Percentiles rank a stretch among this genome's conserved stretches.
Conservation (phyloP, 176 grass and related monocot species). For the Cocos nucifera region DNA sequence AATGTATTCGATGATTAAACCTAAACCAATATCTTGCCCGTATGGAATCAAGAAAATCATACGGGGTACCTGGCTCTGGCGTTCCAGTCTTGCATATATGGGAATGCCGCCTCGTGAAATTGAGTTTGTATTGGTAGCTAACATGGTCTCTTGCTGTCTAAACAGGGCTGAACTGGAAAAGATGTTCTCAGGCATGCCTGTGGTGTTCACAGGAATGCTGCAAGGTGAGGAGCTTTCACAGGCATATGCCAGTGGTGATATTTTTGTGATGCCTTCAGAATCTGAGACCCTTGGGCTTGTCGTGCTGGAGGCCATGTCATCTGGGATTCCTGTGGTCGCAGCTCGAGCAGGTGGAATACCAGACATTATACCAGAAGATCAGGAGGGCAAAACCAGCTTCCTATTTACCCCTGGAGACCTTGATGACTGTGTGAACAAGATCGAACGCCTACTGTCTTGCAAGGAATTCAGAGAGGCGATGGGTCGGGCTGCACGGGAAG, state of each 20-base stretch:
- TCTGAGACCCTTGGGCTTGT: conserved; percentile 97
- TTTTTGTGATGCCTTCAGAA: conserved; percentile 96
- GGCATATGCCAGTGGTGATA: conserved; percentile 78
- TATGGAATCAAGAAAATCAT: no score
- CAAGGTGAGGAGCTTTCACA: conserved; percentile 82
- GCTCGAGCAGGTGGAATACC: conserved; percentile 87
- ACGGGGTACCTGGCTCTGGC: no score
- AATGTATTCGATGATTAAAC: no score
- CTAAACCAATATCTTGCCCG: no score
- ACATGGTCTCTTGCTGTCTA: conserved; percentile 5
- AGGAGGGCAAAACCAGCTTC: conserved; percentile 80
- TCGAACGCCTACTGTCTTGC: conserved; percentile 41
- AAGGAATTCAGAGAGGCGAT: conserved; percentile 49
- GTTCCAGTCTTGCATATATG: no score
- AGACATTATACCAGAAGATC: conserved; percentile 78
- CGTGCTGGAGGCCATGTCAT: conserved; percentile 95
- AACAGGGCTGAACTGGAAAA: conserved; percentile 77
- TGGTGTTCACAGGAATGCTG: conserved; percentile 92
- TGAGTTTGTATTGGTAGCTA: no score
- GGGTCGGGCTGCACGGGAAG: conserved; percentile 53
- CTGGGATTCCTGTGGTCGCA: conserved; percentile 75
- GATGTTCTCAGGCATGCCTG: conserved; percentile 74
- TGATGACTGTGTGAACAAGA: conserved; percentile 69
- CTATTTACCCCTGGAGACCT: conserved; percentile 76
- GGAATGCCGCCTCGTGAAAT: no score